A percentile compares a stretch with the other conserved stretches of the same genome.
Conservation (phyloP, 345 rosid genomes). For the Linum lewisii region DNA sequence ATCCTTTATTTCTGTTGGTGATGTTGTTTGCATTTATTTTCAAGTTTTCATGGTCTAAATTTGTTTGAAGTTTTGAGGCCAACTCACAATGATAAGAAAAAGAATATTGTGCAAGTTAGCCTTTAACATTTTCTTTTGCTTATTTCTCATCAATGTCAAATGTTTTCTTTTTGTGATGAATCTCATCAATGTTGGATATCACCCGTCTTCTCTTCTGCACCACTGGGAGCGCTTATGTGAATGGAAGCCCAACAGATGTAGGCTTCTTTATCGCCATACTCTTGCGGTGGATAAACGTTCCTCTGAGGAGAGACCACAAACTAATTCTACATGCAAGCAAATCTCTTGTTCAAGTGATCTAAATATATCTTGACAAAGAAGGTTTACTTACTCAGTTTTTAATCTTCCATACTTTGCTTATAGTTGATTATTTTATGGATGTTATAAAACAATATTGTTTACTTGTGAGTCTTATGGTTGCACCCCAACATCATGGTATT, state of each 20-base stretch:
- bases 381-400: conserved; percentile 28
- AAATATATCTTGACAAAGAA: conserved; percentile 39
- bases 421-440: neutral
- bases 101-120: neutral
- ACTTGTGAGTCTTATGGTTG: neutral
- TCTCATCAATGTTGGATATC: neutral
- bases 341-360: conserved; percentile 33
- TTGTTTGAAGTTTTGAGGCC: neutral
- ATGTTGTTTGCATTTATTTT: too few relatives aligned
- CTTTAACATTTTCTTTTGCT: neutral
- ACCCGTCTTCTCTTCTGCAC: conserved; percentile 38
- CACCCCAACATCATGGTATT: neutral
- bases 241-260: conserved; percentile 54
- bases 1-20: neutral
- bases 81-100: neutral
- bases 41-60: neutral
- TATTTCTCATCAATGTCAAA: neutral
- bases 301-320: conserved; percentile 26
- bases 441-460: too few relatives aligned
- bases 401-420: neutral
- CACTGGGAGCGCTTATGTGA: conserved; percentile 89
- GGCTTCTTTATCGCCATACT: conserved; percentile 70
- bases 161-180: neutral
- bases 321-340: conserved; percentile 24
- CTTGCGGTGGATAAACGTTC: conserved; percentile 42